A percentile compares a stretch with the other conserved stretches of the same genome.
These are phyloP conservation scores for Tricholoma bakamatsutake DNA, from an alignment of 768 basidiomycete species.

Conservation along the genomic window DNA sequence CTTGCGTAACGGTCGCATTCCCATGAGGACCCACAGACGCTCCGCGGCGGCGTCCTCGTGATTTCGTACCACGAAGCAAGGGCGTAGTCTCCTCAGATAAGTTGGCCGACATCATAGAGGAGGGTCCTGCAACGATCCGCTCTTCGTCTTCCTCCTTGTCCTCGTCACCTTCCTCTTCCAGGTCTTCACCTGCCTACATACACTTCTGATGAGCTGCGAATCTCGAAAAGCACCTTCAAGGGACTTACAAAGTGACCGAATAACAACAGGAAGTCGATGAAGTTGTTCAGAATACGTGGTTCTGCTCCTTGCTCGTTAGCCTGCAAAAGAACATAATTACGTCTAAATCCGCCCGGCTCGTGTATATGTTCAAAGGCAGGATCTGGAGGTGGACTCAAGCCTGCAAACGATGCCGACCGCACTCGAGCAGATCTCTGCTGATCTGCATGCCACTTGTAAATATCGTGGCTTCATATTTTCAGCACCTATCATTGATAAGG, in stretches of 20 bases:
- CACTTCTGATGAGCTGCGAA: background rate
- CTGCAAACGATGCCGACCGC: conserved; percentile 68
- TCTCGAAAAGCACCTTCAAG: background rate
- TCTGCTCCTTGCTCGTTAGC: conserved; percentile 62
- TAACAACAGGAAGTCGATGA: conserved; percentile 90
- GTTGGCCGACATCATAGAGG: conserved; percentile 15
- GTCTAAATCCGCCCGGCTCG: conserved; percentile 90
- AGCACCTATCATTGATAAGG: background rate
- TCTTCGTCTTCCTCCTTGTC: conserved; percentile 72
- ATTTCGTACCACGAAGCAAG: conserved; percentile 44
- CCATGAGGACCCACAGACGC: conserved; percentile 62
- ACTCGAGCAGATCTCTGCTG: conserved; percentile 54
- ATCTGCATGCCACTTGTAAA: conserved; percentile 93
- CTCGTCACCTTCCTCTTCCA: conserved; percentile 85
- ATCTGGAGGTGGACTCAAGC: conserved; percentile 47
- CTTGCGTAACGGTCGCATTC: conserved; percentile 87
- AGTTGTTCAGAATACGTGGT: conserved; percentile 68
- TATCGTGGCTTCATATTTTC: conserved; percentile 57
- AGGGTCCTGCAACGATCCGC: conserved; percentile 22
- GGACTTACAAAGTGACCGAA: conserved; percentile 92
- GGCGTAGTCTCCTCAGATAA: conserved; percentile 47
- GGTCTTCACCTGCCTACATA: conserved; percentile 79
- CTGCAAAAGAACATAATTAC: conserved; percentile 76
- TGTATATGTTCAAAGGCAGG: conserved; percentile 91
- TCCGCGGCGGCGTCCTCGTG: conserved; percentile 49